phyloP scores from a whole-genome alignment of 1,284 basidiomycete genomes.

The Microbotryum violaceum region DNA sequence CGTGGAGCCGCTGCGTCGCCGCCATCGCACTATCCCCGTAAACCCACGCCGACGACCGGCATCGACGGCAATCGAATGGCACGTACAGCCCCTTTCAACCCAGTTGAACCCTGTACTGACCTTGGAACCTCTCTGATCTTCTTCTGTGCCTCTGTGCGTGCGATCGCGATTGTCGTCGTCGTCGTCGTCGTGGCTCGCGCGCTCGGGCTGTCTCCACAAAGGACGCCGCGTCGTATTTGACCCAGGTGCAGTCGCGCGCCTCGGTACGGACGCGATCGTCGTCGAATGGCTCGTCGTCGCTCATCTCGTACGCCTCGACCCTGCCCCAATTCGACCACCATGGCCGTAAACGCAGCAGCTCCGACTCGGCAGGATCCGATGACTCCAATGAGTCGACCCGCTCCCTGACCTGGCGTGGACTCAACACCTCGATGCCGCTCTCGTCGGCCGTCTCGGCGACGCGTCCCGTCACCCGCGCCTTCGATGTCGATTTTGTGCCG shows the following conservation, averaged over 20 bases:
- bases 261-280: slow-evolving; percentile 8
- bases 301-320: slow-evolving; percentile 24
- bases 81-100: background rate
- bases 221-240: slow-evolving; percentile 26
- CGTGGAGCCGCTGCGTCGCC: slow-evolving; percentile 2
- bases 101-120: no score
- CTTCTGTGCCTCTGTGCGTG: background rate
- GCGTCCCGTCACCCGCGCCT: slow-evolving; percentile 20
- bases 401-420: slow-evolving; percentile 22
- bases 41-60: slow-evolving; percentile 14
- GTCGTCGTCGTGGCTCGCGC: background rate
- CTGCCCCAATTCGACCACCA: background rate
- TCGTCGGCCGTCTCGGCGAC: slow-evolving; percentile 20
- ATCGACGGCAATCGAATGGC: slow-evolving; percentile 12
- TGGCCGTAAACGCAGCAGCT: slow-evolving; percentile 4
- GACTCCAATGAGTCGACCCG: slow-evolving; percentile 15
- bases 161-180: background rate
- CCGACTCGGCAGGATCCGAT: slow-evolving; percentile 14
- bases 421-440: slow-evolving; percentile 24
- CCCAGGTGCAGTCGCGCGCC: slow-evolving; percentile 15
- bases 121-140: background rate
- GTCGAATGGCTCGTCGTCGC: slow-evolving; percentile 12
- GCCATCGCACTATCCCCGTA: slow-evolving; percentile 12
- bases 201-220: background rate
- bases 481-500: slow-evolving; percentile 31